Conservation (phyloP, 257 asterid genomes). For the Nemophila menziesii region DNA sequence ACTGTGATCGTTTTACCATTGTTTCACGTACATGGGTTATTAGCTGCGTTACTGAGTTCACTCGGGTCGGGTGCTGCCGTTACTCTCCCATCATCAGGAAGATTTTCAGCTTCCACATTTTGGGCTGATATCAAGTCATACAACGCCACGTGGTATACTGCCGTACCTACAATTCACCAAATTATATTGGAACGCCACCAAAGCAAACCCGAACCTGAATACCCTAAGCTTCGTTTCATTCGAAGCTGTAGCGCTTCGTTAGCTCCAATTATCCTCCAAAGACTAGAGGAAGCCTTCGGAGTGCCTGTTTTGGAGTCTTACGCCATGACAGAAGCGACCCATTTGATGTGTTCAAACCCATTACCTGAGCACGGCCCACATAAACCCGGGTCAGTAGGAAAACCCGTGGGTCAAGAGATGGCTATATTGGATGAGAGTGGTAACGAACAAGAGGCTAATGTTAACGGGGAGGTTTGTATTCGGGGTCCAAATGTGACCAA, state of each 20-base stretch:
- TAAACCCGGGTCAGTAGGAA: conserved; percentile 73
- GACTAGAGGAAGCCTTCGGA: conserved; percentile 74
- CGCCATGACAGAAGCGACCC: conserved; percentile 93
- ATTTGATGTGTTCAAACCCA: conserved; percentile 84
- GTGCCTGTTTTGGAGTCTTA: conserved; percentile 90
- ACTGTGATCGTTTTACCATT: conserved; percentile 84
- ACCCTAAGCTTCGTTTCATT: conserved; percentile 85
- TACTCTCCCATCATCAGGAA: conserved; percentile 78
- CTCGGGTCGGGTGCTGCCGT: conserved; percentile 82
- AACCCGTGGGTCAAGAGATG: conserved; percentile 92
- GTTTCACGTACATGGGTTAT: conserved; percentile 90
- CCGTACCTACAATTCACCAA: conserved; percentile 95
- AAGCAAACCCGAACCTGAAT: conserved; percentile 44
- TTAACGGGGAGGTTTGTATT: conserved; percentile 75
- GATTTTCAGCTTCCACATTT: conserved; percentile 90
- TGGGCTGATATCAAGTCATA: conserved; percentile 79
- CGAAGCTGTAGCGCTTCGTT: conserved; percentile 96
- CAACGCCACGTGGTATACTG: conserved; percentile 91
- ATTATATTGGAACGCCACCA: conserved; percentile 77
- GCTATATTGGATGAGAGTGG: conserved; percentile 64
- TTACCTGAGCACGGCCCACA: conserved; percentile 73
- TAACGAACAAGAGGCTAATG: conserved; percentile 36
- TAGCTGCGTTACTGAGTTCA: conserved; percentile 78
- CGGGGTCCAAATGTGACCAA: conserved; percentile 77
- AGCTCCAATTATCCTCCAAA: conserved; percentile 70